phyloP scores from a whole-genome alignment of 257 asterid genomes.

The Solanum clarkiae region DNA sequence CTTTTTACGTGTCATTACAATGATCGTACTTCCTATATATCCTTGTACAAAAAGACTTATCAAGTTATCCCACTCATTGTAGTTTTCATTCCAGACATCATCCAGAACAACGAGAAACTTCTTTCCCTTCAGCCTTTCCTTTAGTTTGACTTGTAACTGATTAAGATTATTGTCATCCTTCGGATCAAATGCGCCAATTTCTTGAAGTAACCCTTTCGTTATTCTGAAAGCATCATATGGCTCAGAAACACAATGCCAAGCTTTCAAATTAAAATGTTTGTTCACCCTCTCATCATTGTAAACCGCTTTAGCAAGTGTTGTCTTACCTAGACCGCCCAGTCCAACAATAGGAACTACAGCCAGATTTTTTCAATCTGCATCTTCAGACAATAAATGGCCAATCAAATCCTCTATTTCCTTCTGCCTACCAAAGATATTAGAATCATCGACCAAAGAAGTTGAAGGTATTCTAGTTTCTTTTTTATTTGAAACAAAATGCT shows the following conservation, averaged over 20 bases:
- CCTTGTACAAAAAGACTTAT: no score
- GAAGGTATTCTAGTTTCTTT: no score
- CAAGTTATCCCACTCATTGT: no score
- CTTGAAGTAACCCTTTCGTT: constrained; percentile 13
- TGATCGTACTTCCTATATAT: no score
- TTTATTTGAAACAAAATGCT: no score
- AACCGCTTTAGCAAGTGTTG: constrained; percentile 42
- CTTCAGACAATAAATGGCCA: neutral
- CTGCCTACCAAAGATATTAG: neutral
- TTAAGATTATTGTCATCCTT: no score
- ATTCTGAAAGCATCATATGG: constrained; percentile 30
- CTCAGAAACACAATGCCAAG: constrained; percentile 46
- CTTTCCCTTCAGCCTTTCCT: no score
- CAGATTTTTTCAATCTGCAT: neutral
- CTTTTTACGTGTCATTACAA: no score
- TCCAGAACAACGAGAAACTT: no score
- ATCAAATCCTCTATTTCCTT: neutral
- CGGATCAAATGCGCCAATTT: constrained; percentile 18
- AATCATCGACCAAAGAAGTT: neutral
- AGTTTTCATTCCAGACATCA: no score
- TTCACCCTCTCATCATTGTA: constrained; percentile 26
- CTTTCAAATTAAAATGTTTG: constrained; percentile 21
- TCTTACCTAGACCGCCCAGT: constrained; percentile 20
- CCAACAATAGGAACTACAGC: neutral
- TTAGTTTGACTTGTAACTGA: no score